A percentile compares a stretch with the other conserved stretches of the same genome.
Conservation (phyloP, 139 green algal species). For the Closterium sp. region DNA sequence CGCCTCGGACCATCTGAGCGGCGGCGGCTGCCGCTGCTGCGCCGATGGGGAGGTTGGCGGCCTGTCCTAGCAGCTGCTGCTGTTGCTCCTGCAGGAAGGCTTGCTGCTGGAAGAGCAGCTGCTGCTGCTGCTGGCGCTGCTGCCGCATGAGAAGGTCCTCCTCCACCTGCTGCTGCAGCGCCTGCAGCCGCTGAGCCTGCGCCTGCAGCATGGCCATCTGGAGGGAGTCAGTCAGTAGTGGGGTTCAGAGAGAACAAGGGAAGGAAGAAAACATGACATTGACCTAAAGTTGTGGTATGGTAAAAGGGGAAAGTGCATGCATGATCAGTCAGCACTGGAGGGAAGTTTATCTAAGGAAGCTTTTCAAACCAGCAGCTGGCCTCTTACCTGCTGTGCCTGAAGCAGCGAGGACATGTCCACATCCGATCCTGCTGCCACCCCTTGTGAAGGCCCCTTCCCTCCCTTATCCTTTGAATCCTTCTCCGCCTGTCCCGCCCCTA, state of each 20-base stretch:
- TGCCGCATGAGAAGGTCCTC: constrained; percentile 33
- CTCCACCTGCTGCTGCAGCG: constrained; percentile 40
- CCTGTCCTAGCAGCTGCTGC: constrained; percentile 26
- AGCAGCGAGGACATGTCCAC: constrained; percentile 37
- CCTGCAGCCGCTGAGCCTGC: constrained; percentile 20
- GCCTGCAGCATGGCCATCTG: constrained; percentile 13
- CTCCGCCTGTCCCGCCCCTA: not conserved
- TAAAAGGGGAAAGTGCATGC: not conserved
- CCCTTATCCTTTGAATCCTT: not conserved
- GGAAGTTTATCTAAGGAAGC: not conserved
- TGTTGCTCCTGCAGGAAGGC: constrained; percentile 17
- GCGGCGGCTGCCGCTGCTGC: constrained; percentile 14
- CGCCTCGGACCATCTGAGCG: not conserved
- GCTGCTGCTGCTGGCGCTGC: constrained; percentile 43
- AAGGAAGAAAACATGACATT: not conserved
- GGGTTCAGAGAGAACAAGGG: not conserved
- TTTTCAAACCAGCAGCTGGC: not conserved
- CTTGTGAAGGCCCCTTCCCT: not conserved
- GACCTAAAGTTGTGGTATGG: not conserved
- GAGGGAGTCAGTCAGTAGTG: not conserved
- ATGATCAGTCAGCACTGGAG: not conserved
- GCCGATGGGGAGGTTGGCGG: not conserved
- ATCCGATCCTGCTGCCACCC: not conserved
- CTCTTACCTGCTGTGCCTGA: constrained; percentile 28
- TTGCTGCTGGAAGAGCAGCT: constrained; percentile 42